Evolutionary conservation across 768 basidiomycete species (phyloP).

Genomic region (Auriculariales sp.): DNA sequence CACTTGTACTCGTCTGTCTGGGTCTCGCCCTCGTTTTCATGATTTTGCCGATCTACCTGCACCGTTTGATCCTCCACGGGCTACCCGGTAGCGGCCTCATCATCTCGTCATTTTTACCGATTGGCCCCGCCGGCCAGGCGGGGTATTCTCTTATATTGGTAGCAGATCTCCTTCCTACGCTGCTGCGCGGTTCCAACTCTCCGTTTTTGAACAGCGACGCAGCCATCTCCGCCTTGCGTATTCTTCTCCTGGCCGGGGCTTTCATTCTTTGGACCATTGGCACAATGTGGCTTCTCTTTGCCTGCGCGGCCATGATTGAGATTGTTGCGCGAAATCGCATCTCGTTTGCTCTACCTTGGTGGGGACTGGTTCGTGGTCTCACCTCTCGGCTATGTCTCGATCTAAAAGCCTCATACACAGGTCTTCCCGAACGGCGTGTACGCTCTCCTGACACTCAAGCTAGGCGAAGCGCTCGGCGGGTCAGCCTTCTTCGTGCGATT

Average conservation of each 20-base stretch:
- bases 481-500: conserved; percentile 37
- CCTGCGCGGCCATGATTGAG: conserved; percentile 32
- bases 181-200: conserved; percentile 17
- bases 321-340: conserved; percentile 26
- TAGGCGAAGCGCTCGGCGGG: conserved; percentile 32
- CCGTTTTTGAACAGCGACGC: background rate
- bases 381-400: background rate
- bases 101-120: conserved; percentile 53
- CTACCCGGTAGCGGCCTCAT: conserved; percentile 32
- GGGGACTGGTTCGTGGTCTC: conserved; percentile 33
- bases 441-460: conserved; percentile 39
- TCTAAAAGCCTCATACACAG: background rate
- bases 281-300: conserved; percentile 47
- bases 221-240: conserved; percentile 29
- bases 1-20: conserved; percentile 30
- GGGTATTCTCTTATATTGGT: conserved; percentile 41
- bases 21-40: conserved; percentile 49
- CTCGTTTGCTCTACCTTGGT: conserved; percentile 42
- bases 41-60: conserved; percentile 50
- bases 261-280: conserved; percentile 49
- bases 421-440: no score
- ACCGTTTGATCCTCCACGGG: conserved; percentile 43
- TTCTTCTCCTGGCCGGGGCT: conserved; percentile 23
- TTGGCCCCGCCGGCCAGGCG: conserved; percentile 60
- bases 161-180: conserved; percentile 30